Evolutionary conservation across 2,329 filamentous ascomycete species (phyloP).

Genomic region (Fusarium sp.): DNA sequence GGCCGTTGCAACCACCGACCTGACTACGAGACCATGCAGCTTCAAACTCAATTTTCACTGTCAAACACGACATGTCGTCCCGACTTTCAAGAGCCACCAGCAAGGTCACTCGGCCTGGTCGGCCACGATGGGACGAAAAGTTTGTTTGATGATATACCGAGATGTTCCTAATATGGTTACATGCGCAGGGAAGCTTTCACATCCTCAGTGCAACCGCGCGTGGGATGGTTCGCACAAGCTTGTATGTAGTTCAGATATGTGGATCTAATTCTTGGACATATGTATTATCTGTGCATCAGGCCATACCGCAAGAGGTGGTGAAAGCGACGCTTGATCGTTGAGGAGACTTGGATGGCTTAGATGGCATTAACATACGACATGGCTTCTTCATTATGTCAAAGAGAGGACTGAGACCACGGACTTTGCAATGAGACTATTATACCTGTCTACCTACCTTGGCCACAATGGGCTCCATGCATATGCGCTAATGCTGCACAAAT

Average conservation of each 20-base stretch:
- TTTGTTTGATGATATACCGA: background rate
- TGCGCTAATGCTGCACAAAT: constrained; percentile 8
- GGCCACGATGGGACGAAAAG: background rate
- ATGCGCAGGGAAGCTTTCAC: background rate
- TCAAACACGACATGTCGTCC: background rate
- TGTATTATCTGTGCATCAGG: constrained; percentile 1
- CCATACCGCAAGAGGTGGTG: constrained; percentile 9
- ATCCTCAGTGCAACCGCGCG: background rate
- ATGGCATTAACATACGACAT: background rate
- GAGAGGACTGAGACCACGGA: background rate
- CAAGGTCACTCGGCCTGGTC: background rate
- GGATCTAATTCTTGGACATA: constrained; percentile 3
- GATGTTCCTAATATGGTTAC: background rate
- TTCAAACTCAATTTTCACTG: background rate
- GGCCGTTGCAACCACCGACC: constrained; percentile 3
- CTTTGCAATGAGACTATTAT: constrained; percentile 9
- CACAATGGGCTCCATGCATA: constrained; percentile 1
- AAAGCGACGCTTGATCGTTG: constrained; percentile 18
- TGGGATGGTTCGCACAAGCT: constrained; percentile 6
- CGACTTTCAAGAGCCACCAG: background rate
- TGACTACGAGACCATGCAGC: constrained; percentile 3
- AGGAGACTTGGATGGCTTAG: constrained; percentile 2
- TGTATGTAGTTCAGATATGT: background rate
- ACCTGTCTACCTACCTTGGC: constrained; percentile 14
- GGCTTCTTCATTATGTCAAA: constrained; percentile 1